Conservation (phyloP, 2,329 filamentous ascomycete species). For the Calonectria pteridis region DNA sequence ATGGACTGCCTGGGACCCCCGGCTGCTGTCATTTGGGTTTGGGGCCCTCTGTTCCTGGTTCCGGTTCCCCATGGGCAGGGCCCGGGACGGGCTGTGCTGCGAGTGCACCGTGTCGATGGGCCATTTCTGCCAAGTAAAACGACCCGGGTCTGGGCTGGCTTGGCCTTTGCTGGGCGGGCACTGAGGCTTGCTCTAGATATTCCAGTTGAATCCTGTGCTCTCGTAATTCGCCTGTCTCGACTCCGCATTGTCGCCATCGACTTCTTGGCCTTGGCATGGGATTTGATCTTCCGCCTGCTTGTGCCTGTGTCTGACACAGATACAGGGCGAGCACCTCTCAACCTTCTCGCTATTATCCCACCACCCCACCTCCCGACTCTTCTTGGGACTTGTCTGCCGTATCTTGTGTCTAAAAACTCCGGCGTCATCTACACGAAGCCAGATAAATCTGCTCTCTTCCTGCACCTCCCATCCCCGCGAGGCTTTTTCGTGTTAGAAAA, state of each 20-base stretch:
- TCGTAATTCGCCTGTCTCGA: not conserved
- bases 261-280: conserved; percentile 8
- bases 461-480: not conserved
- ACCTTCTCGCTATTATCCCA: not conserved
- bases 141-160: conserved; percentile 4
- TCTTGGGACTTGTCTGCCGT: not conserved
- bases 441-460: not conserved
- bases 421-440: not conserved
- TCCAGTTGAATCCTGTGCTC: not conserved
- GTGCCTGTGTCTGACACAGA: not conserved
- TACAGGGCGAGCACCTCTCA: not conserved
- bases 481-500: not conserved
- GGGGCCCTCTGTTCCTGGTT: conserved; percentile 8
- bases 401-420: not conserved
- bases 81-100: conserved; percentile 1
- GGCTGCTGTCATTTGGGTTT: conserved; percentile 14
- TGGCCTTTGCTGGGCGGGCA: not conserved
- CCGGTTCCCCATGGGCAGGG: conserved; percentile 13
- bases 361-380: not conserved
- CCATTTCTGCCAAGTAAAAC: conserved; percentile 4
- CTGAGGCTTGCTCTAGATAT: not conserved
- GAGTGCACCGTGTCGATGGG: not conserved
- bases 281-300: not conserved
- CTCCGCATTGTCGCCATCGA: conserved; percentile 10
- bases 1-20: not conserved